These are phyloP conservation scores for Debaryomycetaceae sp. DNA, from an alignment of 1,139 yeast genomes.

Conservation along the genomic window DNA sequence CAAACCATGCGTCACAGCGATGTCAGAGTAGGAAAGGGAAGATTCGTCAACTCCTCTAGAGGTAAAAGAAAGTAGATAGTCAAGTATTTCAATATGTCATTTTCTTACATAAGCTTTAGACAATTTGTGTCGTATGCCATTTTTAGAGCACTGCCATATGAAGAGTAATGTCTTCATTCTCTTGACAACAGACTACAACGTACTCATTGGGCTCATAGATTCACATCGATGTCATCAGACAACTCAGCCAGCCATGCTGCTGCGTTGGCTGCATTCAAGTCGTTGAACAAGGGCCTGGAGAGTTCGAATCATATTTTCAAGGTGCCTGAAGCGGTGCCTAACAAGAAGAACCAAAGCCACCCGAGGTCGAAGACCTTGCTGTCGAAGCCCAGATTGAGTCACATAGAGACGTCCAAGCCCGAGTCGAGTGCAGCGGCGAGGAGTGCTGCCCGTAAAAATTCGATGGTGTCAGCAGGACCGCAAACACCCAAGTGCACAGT, in stretches of 20 bases:
- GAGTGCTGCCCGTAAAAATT: background rate
- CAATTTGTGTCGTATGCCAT: background rate
- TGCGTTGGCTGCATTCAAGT: constrained; percentile 33
- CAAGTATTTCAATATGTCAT: too few species aligned
- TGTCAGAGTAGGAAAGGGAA: constrained; percentile 79
- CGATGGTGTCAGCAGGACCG: background rate
- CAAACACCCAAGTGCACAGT: background rate
- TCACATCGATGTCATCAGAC: constrained; percentile 5
- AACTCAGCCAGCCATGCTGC: constrained; percentile 29
- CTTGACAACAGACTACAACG: background rate
- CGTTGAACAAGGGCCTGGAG: constrained; percentile 12
- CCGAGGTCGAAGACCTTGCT: background rate
- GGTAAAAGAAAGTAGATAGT: constrained; percentile 30
- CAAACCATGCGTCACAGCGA: constrained; percentile 62
- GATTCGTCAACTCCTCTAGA: constrained; percentile 67
- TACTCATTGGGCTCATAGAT: background rate
- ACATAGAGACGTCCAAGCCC: background rate
- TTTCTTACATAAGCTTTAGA: background rate
- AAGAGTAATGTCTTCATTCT: background rate
- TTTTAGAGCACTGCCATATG: background rate
- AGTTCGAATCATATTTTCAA: background rate
- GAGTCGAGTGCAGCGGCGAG: background rate
- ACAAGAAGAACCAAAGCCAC: background rate
- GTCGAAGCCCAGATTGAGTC: background rate
- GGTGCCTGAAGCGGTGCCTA: background rate